Base-by-base conservation (phyloP, 2,329 filamentous ascomycete species). In the Ophiostoma fasciatum region DNA sequence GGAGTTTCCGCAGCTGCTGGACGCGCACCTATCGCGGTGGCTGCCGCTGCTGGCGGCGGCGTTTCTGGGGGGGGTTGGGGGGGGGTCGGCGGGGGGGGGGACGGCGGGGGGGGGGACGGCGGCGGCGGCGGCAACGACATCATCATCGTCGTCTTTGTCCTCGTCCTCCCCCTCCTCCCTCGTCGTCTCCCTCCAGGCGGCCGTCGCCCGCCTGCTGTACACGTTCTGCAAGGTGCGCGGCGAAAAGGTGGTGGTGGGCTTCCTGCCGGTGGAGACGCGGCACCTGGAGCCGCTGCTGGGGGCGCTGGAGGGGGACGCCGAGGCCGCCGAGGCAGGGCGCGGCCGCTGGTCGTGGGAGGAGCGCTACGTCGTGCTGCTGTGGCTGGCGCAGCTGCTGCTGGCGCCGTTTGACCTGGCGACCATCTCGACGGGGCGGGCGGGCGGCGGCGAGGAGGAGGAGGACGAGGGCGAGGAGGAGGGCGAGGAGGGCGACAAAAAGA, bases 181-280 rank as follows among this genome's bases (percentile, higher is more conserved):
- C 9, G 49, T 74, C 12, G 57, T 63, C 17, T 67, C 76, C 1
- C 58, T 83, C 0, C 69, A 78, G 18, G 66, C 70, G 42, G 85
- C 83, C 5, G 75, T 93, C 37, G 83, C 79, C 53, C 73, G 70
- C 42, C 64, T 96, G 3, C 57, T 98, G 25, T 96, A 96, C 53
- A 79, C 78, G 0, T 79, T 98, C 42, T 94, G 85, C 66, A 98
- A 98, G 58, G 79, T 96, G 34, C 74, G 90, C 36, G 88, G 90
- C 18, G 78, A 90, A 52, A 96, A 96, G 56, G 79, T 98, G 35
- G 78, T 98, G 47, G 76, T 85, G 35, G 74, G 83, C 28, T 94
- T 96, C 51, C 63, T 98, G 45, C 88, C 82, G 52, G 93, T 90
- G 45, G 90, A 96, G 54, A 79, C 85, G 2, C 78, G 71, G 49